phyloP scores from a whole-genome alignment of 495 filamentous ascomycete species.

The Bacidia rubella region DNA sequence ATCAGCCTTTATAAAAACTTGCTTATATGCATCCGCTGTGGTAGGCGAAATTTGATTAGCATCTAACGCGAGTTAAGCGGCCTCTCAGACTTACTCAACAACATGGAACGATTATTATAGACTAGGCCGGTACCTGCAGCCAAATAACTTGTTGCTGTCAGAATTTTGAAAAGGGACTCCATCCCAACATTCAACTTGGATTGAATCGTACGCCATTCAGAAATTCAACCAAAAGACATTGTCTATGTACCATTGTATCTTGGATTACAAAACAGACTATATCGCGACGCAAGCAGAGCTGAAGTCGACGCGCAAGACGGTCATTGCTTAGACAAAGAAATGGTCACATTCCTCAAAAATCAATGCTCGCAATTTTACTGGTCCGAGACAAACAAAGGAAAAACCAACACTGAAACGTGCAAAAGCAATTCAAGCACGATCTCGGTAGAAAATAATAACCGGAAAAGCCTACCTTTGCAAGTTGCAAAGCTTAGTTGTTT shows the following conservation, averaged over 20 bases:
- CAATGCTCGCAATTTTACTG: background rate
- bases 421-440: background rate
- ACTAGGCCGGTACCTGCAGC: conserved; percentile 3
- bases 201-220: background rate
- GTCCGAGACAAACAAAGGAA: background rate
- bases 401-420: background rate
- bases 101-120: background rate
- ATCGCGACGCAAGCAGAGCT: background rate
- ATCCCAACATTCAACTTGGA: background rate
- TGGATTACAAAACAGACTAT: background rate
- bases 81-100: background rate
- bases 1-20: background rate
- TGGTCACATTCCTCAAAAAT: background rate
- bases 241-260: too few species aligned
- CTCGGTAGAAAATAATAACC: background rate
- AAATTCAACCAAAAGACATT: background rate
- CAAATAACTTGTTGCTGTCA: background rate
- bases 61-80: background rate
- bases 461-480: too few species aligned
- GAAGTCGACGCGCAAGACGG: background rate
- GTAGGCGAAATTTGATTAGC: background rate
- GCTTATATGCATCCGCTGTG: conserved; percentile 13
- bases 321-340: background rate
- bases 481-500: too few species aligned
- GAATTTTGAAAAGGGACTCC: background rate